phyloP scores from a whole-genome alignment of 345 rosid species.

The Melaleuca quinquenervia region DNA sequence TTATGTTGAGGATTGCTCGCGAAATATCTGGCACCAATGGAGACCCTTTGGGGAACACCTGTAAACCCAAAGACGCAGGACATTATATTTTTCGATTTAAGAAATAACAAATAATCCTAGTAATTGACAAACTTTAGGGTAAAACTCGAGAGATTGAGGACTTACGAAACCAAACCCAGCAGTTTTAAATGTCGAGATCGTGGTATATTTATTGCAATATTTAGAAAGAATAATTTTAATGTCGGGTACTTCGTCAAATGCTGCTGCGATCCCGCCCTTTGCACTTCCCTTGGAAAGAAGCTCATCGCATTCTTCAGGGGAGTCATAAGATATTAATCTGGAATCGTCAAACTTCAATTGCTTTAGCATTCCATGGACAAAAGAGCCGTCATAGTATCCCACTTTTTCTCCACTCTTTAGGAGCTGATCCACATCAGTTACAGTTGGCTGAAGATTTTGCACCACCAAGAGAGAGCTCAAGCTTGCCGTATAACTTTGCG shows the following conservation, averaged over 20 bases:
- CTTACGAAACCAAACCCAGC: not conserved
- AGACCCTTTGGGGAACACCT: not conserved
- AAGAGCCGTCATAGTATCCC: not conserved
- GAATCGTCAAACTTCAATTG: not conserved
- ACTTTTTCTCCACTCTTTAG: not conserved
- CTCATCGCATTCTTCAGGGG: not conserved
- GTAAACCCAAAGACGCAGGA: not conserved
- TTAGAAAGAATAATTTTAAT: not conserved
- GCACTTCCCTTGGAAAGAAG: not conserved
- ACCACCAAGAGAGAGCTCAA: not conserved
- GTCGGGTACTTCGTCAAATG: not conserved
- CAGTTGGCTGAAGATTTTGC: not conserved
- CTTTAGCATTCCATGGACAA: not conserved
- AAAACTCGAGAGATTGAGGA: not conserved
- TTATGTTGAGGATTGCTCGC: not conserved
- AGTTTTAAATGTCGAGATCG: not conserved
- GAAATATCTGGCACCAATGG: not conserved
- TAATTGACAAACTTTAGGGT: not conserved
- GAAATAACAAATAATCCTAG: not conserved
- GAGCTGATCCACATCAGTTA: not conserved
- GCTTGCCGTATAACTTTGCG: not conserved
- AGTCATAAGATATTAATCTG: not conserved
- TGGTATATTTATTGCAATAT: not conserved
- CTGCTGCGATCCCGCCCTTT: not conserved
- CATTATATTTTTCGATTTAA: no score